Base-by-base conservation (phyloP, 176 grass and related monocot genomes). In the Juncus effusus region DNA sequence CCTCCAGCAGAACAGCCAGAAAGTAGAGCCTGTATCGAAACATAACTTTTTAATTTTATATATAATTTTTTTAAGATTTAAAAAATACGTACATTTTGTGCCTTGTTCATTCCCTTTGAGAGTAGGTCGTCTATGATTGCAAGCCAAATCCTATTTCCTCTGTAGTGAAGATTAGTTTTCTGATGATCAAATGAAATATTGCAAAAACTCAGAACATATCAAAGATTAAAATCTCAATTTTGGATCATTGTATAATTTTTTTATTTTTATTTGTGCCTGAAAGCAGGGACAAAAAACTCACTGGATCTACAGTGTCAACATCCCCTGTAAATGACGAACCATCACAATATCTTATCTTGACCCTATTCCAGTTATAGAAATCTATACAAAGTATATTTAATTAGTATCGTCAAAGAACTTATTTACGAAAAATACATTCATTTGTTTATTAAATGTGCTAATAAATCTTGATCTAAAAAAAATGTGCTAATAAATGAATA, bases 311-410 rank as follows among this genome's bases (percentile, higher is more conserved):
- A 62, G 74, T 5, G 36, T 85, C 77, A 35, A 86, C 60, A 69
- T 96, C 71, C 3, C 92, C 92, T 0, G 92, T 96, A 64, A 81
- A 96, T 66, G 92, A 96, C 14, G 92, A 88, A 7, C 87, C 92
- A 13, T 96, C 92, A 44, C 87, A 96, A 54, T 96, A 96, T 36
- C 82, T 63, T 42, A 96, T 67, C 77, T 86, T 88, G 55, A 96
- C 70, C 82, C 81, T 96, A 67, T 91, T 91, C 92, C 92, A 96
- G 40, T 88, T 96, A 62, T 96, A 91, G 16, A 96, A 96, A 68
- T 88, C 92, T 96, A 57, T 36, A 81, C 42, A 41, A 49, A 10
- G 82, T 74, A 75, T 74, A 74, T 77, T 37, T 57, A 28, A 28
- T 28, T 61, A 8, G 65, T 38, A 41, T 59, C 19, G 70, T 42